Evolutionary conservation across 306 rosid species (phyloP), one percentile per base, ranked within the genome.

Genomic region (Glycine latifolia): DNA sequence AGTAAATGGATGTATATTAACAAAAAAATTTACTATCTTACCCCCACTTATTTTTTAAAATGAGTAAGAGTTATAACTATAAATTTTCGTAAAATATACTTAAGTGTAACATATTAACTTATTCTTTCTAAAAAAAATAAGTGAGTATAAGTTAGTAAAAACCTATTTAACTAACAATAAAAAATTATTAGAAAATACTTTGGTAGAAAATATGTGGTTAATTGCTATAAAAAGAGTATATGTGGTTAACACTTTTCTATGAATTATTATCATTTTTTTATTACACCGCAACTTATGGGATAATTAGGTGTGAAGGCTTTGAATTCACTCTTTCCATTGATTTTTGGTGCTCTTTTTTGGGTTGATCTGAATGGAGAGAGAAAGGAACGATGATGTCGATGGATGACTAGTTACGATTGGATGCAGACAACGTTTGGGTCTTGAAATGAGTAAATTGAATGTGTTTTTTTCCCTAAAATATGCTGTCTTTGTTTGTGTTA

Each of bases 251-350:
- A 44, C 31, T 15, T 6, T 1, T 58, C 12, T 58, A 8, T 26
- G 8, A 58, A 26, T 26, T 26, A 26, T 26, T 26, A 26, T 26
- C 31, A 26, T 26, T 26, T 26, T 26, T 26, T 26, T 26, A 26
- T 26, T 63, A 31, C 53, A 81, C 75, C 87, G 85, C 62, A 80
- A 83, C 59, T 62, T 77, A 66, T 66, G 85, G 83, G 53, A 10
- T 3, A 56, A 61, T 75, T 75, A 69, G 70, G 58, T 79, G 49
- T 8, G 73, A 58, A 48, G 37, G 78, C 73, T 58, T 84, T 71
- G 79, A 63, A 52, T 53, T 58, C 68, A 44, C 74, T 47, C 72
- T n/a, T 9, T 31, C 7, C 6, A 54, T 35, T 33, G 0, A 13
- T 1, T 50, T 41, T 53, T 53, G 41, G 5, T 33, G 49, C 10